A percentile compares a stretch with the other conserved stretches of the same genome.
These are phyloP conservation scores for Didymella glomerata DNA, from an alignment of 2,329 filamentous ascomycete species.

Conservation along the genomic window DNA sequence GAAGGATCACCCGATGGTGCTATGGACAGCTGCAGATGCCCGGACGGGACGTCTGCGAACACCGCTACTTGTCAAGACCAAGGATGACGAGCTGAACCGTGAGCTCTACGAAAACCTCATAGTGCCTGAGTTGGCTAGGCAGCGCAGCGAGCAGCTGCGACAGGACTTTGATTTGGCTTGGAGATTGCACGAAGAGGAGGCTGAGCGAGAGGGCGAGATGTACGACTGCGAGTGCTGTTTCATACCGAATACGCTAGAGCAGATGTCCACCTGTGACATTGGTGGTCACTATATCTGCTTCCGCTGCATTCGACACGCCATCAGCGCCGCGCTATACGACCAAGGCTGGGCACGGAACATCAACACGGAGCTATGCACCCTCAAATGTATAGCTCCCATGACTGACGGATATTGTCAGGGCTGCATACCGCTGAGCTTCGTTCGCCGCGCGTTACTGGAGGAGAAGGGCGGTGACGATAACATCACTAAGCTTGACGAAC, in stretches of 20 bases:
- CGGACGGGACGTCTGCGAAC: conserved; percentile 63
- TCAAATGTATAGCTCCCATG: conserved; percentile 83
- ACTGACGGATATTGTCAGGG: conserved; percentile 69
- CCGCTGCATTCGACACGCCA: conserved; percentile 80
- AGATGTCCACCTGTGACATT: conserved; percentile 74
- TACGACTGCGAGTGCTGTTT: conserved; percentile 84
- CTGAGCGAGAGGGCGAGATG: conserved; percentile 56
- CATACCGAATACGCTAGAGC: conserved; percentile 73
- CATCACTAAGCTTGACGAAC: conserved; percentile 77
- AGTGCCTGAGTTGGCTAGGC: conserved; percentile 52
- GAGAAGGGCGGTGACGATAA: conserved; percentile 75
- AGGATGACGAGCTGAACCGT: conserved; percentile 63
- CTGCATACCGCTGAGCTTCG: conserved; percentile 72
- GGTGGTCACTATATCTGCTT: conserved; percentile 80
- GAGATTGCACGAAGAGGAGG: conserved; percentile 59
- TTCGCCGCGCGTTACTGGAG: conserved; percentile 75
- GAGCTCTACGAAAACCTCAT: conserved; percentile 59
- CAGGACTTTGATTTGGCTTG: conserved; percentile 55
- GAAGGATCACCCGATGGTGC: conserved; percentile 68
- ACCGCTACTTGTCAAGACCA: conserved; percentile 72
- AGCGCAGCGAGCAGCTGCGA: conserved; percentile 51
- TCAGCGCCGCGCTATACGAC: conserved; percentile 89
- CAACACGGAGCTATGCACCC: conserved; percentile 73
- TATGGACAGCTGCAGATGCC: conserved; percentile 66
- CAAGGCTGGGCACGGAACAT: conserved; percentile 90